Base-by-base conservation (phyloP, 306 rosid species). In the Corylus heterophylla region DNA sequence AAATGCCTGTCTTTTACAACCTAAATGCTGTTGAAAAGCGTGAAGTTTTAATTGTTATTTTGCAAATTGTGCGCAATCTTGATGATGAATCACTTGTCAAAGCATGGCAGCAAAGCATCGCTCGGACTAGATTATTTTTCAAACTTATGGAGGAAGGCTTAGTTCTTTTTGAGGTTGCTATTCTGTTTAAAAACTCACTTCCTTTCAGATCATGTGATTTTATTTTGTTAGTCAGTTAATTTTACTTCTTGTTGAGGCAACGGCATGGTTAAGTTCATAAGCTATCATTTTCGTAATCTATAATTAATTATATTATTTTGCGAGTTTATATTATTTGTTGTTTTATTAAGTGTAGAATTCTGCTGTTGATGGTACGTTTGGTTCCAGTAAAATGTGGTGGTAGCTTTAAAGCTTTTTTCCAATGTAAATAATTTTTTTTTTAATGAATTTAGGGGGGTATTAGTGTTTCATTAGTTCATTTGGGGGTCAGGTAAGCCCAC, bases 1-100 rank as follows among this genome's bases (percentile, higher is more conserved):
- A 95, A 81, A 95, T 95, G 98, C 98, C 98, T 18, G 97, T 95
- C 84, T 92, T 92, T 82, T 93, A 91, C 90, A 95, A 95, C 87
- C 93, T 95, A 64, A 91, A 87, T 86, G 82, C 98, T 61, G 87
- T 89, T 73, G 98, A 95, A 86, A 95, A 95, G 92, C 96, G 98
- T 47, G 98, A 95, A 89, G 97, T 92, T 74, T 82, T 93, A 59
- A 86, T 91, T 61, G 92, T 92, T 62, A 90, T 90, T 90, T 75
- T 95, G 87, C 97, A 90, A 95, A 91, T 95, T 83, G 98, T 95
- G 59, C 94, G 98, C 64, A 92, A 93, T 83, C 97, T 95, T 76
- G 98, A 95, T 79, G 98, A 91, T 80, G 81, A 87, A 74, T 92
- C 98, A 71, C 97, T 95, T 76, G 87, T 86, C 75, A 95, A 95